A percentile compares a stretch with the other conserved stretches of the same genome.
Evolutionary conservation across 2,329 filamentous ascomycete species (phyloP).

Genomic region (Talaromyces sp.): DNA sequence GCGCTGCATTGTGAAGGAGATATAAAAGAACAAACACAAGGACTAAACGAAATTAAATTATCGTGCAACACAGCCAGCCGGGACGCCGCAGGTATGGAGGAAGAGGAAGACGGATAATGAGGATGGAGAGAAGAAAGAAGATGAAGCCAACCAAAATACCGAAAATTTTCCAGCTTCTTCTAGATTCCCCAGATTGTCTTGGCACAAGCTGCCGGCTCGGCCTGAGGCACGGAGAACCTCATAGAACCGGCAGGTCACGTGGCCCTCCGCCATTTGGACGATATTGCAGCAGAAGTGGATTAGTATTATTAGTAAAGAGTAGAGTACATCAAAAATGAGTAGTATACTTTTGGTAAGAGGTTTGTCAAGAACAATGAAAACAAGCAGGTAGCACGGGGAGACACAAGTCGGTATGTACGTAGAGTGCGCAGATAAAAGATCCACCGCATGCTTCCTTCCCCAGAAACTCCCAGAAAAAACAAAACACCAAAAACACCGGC

Average conservation of each 20-base stretch:
- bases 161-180: conserved; percentile 39
- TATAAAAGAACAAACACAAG: conserved; percentile 21
- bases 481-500: background rate
- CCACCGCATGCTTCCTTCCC: background rate
- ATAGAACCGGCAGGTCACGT: conserved; percentile 38
- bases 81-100: conserved; percentile 25
- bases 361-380: background rate
- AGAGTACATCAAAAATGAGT: background rate
- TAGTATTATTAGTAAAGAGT: background rate
- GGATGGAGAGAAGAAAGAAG: conserved; percentile 25
- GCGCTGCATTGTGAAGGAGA: conserved; percentile 74
- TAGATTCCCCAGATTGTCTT: conserved; percentile 39
- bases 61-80: conserved; percentile 29
- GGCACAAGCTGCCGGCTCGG: conserved; percentile 19
- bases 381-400: too few species aligned
- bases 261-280: conserved; percentile 5
- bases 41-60: conserved; percentile 20
- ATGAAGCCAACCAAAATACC: conserved; percentile 27
- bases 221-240: conserved; percentile 29
- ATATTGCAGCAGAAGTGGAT: background rate
- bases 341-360: background rate
- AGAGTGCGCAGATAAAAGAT: background rate
- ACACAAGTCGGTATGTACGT: background rate
- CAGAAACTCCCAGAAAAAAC: background rate
- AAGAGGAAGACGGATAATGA: conserved; percentile 24